Base-by-base conservation (phyloP, 306 rosid genomes). In the Dryas octopetala region DNA sequence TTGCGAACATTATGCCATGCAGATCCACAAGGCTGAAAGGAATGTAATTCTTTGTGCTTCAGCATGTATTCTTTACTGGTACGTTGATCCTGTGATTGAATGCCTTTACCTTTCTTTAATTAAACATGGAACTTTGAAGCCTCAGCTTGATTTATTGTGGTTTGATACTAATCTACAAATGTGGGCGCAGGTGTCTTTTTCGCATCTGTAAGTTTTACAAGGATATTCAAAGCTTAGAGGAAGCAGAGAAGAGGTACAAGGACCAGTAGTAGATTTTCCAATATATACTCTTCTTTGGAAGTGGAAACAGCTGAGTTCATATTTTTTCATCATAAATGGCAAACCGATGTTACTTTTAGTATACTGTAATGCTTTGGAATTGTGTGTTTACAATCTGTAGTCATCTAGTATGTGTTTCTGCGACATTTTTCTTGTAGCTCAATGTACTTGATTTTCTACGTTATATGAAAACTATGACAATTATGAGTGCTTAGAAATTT, bases 21-120 rank as follows among this genome's bases (percentile, higher is more conserved):
- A 96, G 99, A 88, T 82, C 77, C 92, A 92, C 89, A 96, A 96
- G 81, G 90, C 99, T 86, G 98, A 96, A 80, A 86, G 93, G 88
- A 96, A 96, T 53, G 93, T 89, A 61, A 83, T 96, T 75, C 89
- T 96, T 46, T 96, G 99, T 75, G 70, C 81, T 79, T 54, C 83
- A 57, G 91, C 97, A 17, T 86, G 90, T 69, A 78, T 96, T 81
- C 97, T 96, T 75, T 96, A 92, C 82, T 96, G 99, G 99, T 96
- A 88, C 3, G 77, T 76, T 32, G 23, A 11, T 32, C 28, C 19
- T 51, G 64, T 54, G 3, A 47, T 82, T 44, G 57, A 77, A 62
- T 69, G 67, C 59, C 59, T 40, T 69, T 19, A 70, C 40, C 28
- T 60, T 46, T n/a, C 9, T 13, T 4, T 46, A 1, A 28, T 12